phyloP scores from a whole-genome alignment of 768 basidiomycete species.

The Infundibulicybe gibba region DNA sequence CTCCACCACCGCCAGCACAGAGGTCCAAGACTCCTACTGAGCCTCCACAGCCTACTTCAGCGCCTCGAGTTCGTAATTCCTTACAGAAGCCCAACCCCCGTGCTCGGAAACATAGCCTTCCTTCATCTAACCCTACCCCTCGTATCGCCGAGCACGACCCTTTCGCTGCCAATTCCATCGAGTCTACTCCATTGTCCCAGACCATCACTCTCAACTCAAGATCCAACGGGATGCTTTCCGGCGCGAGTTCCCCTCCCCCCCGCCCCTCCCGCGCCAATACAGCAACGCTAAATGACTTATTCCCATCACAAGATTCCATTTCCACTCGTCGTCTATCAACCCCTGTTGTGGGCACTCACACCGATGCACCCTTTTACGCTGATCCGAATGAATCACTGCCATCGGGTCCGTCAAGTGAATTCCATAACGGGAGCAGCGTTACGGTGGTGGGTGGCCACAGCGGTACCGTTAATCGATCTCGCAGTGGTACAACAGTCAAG shows the following conservation, averaged over 20 bases:
- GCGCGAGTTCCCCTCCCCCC: conserved; percentile 54
- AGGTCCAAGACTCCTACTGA: conserved; percentile 45
- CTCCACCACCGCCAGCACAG: conserved; percentile 38
- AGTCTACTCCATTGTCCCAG: conserved; percentile 19
- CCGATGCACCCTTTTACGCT: conserved; percentile 39
- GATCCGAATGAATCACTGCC: conserved; percentile 42
- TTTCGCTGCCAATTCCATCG: conserved; percentile 41
- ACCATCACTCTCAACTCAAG: conserved; percentile 18
- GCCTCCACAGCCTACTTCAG: conserved; percentile 26
- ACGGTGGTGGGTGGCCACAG: conserved; percentile 11
- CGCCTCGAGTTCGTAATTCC: conserved; percentile 45
- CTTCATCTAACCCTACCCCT: conserved; percentile 28
- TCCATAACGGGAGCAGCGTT: conserved; percentile 13
- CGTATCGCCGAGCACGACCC: conserved; percentile 52
- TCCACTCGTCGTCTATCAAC: conserved; percentile 50
- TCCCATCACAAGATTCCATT: conserved; percentile 38
- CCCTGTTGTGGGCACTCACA: conserved; percentile 30
- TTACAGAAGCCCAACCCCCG: conserved; percentile 61
- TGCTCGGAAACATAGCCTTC: conserved; percentile 49
- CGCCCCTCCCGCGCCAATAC: conserved; percentile 86
- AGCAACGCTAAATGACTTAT: conserved; percentile 74
- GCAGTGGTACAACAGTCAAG: conserved; percentile 46
- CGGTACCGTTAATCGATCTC: conserved; percentile 30
- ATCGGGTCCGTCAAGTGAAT: conserved; percentile 26
- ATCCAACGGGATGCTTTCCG: conserved; percentile 31